A percentile compares a stretch with the other conserved stretches of the same genome.
These are phyloP conservation scores for Oryza glaberrima DNA, from an alignment of 176 grass and related monocot genomes.

Conservation along the genomic window DNA sequence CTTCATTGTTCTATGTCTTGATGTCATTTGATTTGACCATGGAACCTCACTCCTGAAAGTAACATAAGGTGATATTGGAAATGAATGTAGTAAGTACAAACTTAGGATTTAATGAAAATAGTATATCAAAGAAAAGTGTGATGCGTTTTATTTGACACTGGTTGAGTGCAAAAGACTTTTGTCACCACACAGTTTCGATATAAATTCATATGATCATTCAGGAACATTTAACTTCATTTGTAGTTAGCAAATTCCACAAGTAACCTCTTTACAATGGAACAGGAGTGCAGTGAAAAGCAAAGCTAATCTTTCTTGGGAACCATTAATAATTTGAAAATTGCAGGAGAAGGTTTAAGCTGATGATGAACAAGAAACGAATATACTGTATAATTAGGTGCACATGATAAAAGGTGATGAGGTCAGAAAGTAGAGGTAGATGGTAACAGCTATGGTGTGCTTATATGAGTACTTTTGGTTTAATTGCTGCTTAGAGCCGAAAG, in stretches of 20 bases:
- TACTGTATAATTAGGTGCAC: slow-evolving; percentile 43
- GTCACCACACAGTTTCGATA: neutral
- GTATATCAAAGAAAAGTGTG: neutral
- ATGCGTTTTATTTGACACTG: slow-evolving; percentile 19
- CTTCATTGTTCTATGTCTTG: slow-evolving; percentile 20
- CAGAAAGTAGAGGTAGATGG: slow-evolving; percentile 42
- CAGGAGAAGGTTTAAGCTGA: slow-evolving; percentile 48
- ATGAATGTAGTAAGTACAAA: slow-evolving; percentile 15
- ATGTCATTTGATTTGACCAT: slow-evolving; percentile 42
- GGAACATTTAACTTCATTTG: slow-evolving; percentile 17
- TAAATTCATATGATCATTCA: neutral
- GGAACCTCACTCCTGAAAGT: slow-evolving; percentile 20
- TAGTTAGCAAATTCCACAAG: neutral
- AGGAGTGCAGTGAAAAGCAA: slow-evolving; percentile 40
- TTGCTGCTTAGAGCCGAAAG: slow-evolving; percentile 66
- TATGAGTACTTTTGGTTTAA: slow-evolving; percentile 50
- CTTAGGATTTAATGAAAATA: slow-evolving; percentile 20
- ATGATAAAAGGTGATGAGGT: slow-evolving; percentile 61
- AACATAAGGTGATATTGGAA: slow-evolving; percentile 25
- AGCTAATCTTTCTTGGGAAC: slow-evolving; percentile 41
- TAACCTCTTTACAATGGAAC: slow-evolving; percentile 30
- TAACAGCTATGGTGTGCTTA: slow-evolving; percentile 35
- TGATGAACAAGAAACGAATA: slow-evolving; percentile 60
- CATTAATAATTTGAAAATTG: slow-evolving; percentile 40
- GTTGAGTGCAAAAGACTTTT: neutral